Conservation (phyloP, 805 yeast species). For the Lipomyces japonicus region DNA sequence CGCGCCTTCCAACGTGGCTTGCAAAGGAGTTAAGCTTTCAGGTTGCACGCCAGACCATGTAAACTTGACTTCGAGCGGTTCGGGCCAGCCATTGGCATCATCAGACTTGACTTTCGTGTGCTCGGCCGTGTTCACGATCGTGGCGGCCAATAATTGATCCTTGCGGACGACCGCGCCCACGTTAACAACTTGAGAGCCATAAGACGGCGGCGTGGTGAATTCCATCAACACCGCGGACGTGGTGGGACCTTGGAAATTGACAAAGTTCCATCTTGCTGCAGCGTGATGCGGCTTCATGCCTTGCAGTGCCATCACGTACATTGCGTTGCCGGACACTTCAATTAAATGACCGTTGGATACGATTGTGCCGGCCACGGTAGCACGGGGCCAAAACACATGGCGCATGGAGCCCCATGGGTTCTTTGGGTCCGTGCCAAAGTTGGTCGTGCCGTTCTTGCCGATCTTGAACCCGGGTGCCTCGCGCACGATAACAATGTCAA, state of each 20-base stretch:
- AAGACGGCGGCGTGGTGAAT: constrained; percentile 88
- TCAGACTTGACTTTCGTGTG: constrained; percentile 59
- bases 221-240: constrained; percentile 85
- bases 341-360: constrained; percentile 42
- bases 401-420: constrained; percentile 98
- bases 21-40: constrained; percentile 36
- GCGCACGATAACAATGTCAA: constrained; percentile 62
- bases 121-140: constrained; percentile 60
- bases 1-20: constrained; percentile 47
- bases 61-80: constrained; percentile 67
- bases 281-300: constrained; percentile 99
- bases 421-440: constrained; percentile 75
- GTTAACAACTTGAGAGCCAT: constrained; percentile 75
- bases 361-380: constrained; percentile 63
- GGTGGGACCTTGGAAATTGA: constrained; percentile 76
- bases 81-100: constrained; percentile 84
- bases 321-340: constrained; percentile 45
- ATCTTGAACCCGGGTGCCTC: constrained; percentile 79
- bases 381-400: constrained; percentile 95
- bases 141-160: constrained; percentile 59
- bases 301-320: constrained; percentile 95
- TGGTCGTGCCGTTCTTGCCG: constrained; percentile 81
- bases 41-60: constrained; percentile 51
- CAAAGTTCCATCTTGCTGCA: constrained; percentile 93
- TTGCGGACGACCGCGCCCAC: constrained; percentile 70